phyloP scores from a whole-genome alignment of 257 asterid genomes.

The Paraleonurus japonicus region DNA sequence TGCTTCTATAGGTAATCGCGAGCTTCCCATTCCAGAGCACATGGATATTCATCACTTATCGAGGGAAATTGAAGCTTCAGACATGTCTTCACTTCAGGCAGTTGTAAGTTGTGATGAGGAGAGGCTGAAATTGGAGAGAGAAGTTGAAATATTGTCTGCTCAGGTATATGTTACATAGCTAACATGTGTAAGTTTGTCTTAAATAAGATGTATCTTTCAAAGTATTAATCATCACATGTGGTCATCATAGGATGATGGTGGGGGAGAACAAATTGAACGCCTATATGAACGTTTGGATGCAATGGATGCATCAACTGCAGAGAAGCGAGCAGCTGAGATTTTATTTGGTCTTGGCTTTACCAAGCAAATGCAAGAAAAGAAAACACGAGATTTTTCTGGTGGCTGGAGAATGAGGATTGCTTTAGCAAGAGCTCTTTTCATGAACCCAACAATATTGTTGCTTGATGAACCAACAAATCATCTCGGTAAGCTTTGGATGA shows the following conservation, averaged over 20 bases:
- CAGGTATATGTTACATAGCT: constrained; percentile 46
- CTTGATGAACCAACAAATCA: constrained; percentile 99
- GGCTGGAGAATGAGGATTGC: constrained; percentile 99
- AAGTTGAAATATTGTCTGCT: constrained; percentile 73
- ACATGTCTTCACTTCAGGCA: constrained; percentile 92
- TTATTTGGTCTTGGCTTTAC: constrained; percentile 86
- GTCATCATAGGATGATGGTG: constrained; percentile 77
- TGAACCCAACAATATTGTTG: constrained; percentile 90
- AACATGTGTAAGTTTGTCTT: not conserved
- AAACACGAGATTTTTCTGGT: constrained; percentile 94
- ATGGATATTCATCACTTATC: constrained; percentile 94
- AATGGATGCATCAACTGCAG: constrained; percentile 89
- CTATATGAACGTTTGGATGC: constrained; percentile 91
- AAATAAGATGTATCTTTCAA: not conserved
- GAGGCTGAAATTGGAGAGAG: constrained; percentile 78
- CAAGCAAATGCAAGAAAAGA: constrained; percentile 91
- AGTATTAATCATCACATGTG: constrained; percentile 4
- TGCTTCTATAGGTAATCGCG: constrained; percentile 81
- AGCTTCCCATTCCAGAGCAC: constrained; percentile 96
- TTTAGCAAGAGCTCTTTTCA: constrained; percentile 91
- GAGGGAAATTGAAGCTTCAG: constrained; percentile 96
- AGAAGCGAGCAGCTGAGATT: constrained; percentile 98
- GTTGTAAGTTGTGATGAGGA: constrained; percentile 96
- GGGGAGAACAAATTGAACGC: constrained; percentile 88
- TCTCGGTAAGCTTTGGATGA: constrained; percentile 57